Conservation (phyloP, 1,139 yeast species). For the Kodamaea alishanica region DNA sequence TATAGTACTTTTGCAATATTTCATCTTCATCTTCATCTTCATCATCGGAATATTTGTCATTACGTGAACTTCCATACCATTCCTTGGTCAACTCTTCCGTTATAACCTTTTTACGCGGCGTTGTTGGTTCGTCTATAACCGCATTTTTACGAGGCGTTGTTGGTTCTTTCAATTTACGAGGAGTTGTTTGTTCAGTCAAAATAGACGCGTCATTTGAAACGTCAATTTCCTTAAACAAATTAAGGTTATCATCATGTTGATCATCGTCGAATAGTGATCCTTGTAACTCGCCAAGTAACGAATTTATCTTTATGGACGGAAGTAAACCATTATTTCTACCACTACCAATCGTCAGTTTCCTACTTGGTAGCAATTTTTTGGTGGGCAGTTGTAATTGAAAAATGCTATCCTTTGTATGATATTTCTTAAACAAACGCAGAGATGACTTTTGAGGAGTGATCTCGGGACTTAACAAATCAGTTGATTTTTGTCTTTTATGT, state of each 20-base stretch:
- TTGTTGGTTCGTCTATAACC: constrained; percentile 6
- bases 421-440: constrained; percentile 1
- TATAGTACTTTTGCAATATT: background rate
- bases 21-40: constrained; percentile 9
- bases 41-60: constrained; percentile 11
- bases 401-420: constrained; percentile 7
- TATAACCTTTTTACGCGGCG: constrained; percentile 9
- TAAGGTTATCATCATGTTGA: constrained; percentile 1
- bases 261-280: background rate
- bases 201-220: background rate
- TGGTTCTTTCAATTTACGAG: background rate
- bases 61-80: constrained; percentile 10
- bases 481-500: constrained; percentile 9
- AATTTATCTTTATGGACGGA: constrained; percentile 8
- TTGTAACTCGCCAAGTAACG: constrained; percentile 7
- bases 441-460: constrained; percentile 11
- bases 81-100: constrained; percentile 9
- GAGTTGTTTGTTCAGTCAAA: too few species aligned
- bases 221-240: constrained; percentile 8
- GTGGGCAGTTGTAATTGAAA: constrained; percentile 8
- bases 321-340: constrained; percentile 9
- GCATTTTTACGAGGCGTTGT: background rate
- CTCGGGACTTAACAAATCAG: constrained; percentile 8
- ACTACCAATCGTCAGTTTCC: constrained; percentile 11
- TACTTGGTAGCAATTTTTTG: constrained; percentile 6